Evolutionary conservation across 2,329 filamentous ascomycete genomes (phyloP), one percentile per base, ranked within the genome.

Genomic region (Sclerotinia sclerotiorum): DNA sequence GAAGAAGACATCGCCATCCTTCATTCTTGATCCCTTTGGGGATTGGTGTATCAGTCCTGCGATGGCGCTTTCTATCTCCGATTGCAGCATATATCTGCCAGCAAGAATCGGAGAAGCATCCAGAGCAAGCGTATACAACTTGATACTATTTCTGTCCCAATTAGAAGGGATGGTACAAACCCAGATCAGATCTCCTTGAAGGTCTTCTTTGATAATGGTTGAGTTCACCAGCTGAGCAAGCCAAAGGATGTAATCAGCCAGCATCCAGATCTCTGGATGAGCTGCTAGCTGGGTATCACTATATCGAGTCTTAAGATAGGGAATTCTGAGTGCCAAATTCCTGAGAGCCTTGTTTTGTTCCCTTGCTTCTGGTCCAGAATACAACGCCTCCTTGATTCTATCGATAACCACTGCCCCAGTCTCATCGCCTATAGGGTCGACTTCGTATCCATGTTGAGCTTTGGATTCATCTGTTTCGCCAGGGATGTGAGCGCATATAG

Each of bases 361-460:
- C 19, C 32, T 21, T 55, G 52, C 17, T 55, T 55, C 27, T 55
- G 17, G 17, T 32, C 27, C 27, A 55, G 52, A 55, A 55, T 55
- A 55, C 52, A 55, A 55, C 19, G 27, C 27, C 29, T 55, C 27
- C 29, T 55, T 55, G 27, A 55, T 55, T 15, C 52, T 35, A 55
- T 55, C 17, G 11, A 55, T 21, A 55, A 55, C 7, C 7, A 55
- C 27, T 55, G 17, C 52, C 15, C 27, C 17, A 55, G 52, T 55
- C 17, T 55, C 27, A 55, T 32, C 29, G 8, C 52, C 27, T 32
- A 32, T 15, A 55, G 52, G 29, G 27, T 55, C 27, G 27, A 55
- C 27, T 55, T 55, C 17, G 52, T 55, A 55, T 55, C 52, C 27
- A 55, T 55, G 17, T 35, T 55, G 52, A 55, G 17, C 52, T 55